Evolutionary conservation across 768 basidiomycete genomes (phyloP).

Genomic region (Collybia mongolica): DNA sequence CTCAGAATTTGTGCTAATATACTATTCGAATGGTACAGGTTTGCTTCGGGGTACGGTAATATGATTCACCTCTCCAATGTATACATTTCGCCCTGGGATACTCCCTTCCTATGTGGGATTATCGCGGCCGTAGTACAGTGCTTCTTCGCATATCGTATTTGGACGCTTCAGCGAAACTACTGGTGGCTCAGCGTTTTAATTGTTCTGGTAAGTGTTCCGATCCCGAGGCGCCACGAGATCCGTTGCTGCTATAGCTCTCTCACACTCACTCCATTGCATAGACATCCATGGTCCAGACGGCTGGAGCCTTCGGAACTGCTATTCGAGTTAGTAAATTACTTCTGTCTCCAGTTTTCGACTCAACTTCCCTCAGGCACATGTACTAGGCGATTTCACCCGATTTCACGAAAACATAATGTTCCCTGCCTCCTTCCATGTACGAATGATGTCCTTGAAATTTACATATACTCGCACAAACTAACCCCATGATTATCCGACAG

Average conservation of each 20-base stretch:
- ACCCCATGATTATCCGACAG: no score
- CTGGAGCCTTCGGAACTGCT: constrained; percentile 2
- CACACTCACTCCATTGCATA: neutral
- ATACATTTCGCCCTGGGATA: constrained; percentile 16
- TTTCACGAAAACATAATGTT: no score
- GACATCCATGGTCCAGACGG: neutral
- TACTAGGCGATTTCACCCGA: no score
- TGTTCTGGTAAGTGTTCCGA: neutral
- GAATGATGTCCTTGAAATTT: no score
- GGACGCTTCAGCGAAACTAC: constrained; percentile 8
- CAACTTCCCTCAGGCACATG: no score
- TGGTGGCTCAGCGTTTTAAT: constrained; percentile 8
- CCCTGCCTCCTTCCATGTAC: no score
- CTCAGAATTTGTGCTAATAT: neutral
- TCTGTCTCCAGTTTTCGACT: no score
- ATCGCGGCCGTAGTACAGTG: constrained; percentile 18
- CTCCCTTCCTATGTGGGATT: constrained; percentile 15
- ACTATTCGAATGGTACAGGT: constrained; percentile 1
- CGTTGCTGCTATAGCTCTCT: no score
- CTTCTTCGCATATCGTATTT: constrained; percentile 20
- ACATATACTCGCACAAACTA: no score
- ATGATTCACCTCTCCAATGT: constrained; percentile 12
- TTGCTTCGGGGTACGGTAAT: constrained; percentile 17
- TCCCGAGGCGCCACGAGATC: no score
- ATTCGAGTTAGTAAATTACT: neutral